Base-by-base conservation (phyloP, 192 early-diverging fungal species). In the Entomortierella chlamydospora region DNA sequence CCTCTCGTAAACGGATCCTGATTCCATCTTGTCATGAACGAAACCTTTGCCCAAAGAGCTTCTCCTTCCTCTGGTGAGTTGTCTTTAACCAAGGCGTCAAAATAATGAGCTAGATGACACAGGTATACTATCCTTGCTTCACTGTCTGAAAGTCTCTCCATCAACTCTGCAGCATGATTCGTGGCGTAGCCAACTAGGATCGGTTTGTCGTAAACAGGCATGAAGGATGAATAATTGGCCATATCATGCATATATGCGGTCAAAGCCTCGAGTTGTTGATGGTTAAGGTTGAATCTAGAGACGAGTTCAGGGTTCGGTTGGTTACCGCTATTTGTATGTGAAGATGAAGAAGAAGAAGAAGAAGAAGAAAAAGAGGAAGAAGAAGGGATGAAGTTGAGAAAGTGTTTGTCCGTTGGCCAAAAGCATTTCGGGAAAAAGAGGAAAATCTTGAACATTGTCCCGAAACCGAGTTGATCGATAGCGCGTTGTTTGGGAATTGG, bases 371-470 rank as follows among this genome's bases (percentile, higher is more conserved):
- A 37, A 7, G 34, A 37, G 10, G 47, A 7, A 7, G 30, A 10
- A 28, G 51, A 66, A 53, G 58, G 72, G 17, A 74, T 34, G 39
- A 68, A 79, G 43, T 79, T 79, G 57, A 79, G 56, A 56, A 79
- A 79, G 52, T 79, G 76, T 9, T 64, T 55, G 25, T 70, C 52
- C 4, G n/a, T 28, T 4, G 76, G 63, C 68, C 76, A 79, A 25
- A 79, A 79, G 56, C 76, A 79, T 2, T 29, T 31, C 2, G 57
- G 68, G 57, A 79, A 79, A 57, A 57, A 57, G 52, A 77, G 49
- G 23, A 85, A n/a, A 15, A 81, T 79, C 56, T 85, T 85, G 58
- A 70, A 78, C 63, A 85, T 82, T 34, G 81, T 74, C 2, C 84
- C 84, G 18, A 85, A 72, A 2, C 83, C 81, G 2, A 85, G 49